Conservation (phyloP, 2,329 filamentous ascomycete genomes). For the Juglanconis juglandina region DNA sequence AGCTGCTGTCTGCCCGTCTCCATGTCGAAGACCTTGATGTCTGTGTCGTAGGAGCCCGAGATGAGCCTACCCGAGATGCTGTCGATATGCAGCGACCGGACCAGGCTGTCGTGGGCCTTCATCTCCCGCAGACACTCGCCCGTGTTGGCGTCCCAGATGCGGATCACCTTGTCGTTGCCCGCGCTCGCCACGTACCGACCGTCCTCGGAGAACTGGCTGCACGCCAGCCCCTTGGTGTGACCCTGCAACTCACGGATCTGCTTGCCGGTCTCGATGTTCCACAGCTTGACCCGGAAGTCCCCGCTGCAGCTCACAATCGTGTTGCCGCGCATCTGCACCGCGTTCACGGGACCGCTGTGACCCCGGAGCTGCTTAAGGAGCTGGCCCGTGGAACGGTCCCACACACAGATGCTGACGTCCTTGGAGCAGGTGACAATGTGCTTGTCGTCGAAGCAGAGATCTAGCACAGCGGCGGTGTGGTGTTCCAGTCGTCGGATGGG, state of each 20-base stretch:
- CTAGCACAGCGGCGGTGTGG: slow-evolving; percentile 85
- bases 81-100: slow-evolving; percentile 88
- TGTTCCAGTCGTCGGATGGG: slow-evolving; percentile 74
- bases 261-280: slow-evolving; percentile 87
- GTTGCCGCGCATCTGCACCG: slow-evolving; percentile 90
- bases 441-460: slow-evolving; percentile 86
- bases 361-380: slow-evolving; percentile 77
- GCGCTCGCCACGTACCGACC: slow-evolving; percentile 90
- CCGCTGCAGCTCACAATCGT: slow-evolving; percentile 90
- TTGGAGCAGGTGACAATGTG: slow-evolving; percentile 98
- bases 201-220: slow-evolving; percentile 93
- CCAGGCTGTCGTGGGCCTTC: slow-evolving; percentile 77
- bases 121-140: slow-evolving; percentile 79
- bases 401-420: slow-evolving; percentile 88
- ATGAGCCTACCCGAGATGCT: slow-evolving; percentile 80
- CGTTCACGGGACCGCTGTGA: slow-evolving; percentile 90
- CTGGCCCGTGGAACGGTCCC: slow-evolving; percentile 77
- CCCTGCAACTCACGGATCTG: slow-evolving; percentile 87
- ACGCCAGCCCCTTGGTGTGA: slow-evolving; percentile 89
- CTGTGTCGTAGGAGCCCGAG: slow-evolving; percentile 90
- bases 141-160: slow-evolving; percentile 91
- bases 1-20: slow-evolving; percentile 73
- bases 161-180: slow-evolving; percentile 92
- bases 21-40: slow-evolving; percentile 92
- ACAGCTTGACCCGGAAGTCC: slow-evolving; percentile 89